Base-by-base conservation (phyloP, 257 asterid genomes). In the Jacaranda copaia region DNA sequence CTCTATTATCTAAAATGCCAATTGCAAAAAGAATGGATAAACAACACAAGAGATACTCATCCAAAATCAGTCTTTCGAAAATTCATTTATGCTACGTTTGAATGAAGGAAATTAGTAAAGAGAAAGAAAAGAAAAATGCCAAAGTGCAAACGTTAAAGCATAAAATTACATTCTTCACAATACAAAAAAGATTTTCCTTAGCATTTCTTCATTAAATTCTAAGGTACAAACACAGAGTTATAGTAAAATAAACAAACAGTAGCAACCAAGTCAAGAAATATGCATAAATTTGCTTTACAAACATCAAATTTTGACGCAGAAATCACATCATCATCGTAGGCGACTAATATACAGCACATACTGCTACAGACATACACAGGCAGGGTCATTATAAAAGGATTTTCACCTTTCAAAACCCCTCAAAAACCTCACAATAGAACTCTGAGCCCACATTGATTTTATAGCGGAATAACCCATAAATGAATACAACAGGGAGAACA, bases 1-100 rank as follows among this genome's bases (percentile, higher is more conserved):
- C 93, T 81, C 92, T 91, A 75, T 92, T 92, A 35, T 76, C 99
- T 89, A 77, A 79, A 80, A 80, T 52, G 76, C 49, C 77, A 75
- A 70, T 14, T n/a, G 69, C 36, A 68, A 57, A 46, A 35, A 35
- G 8, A 18, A 6, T 5, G 49, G 19, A 67, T 73, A 19, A 68
- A 70, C 20, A 76, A 61, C 19, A 48, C 0, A 78, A 61, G 18
- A 7, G 40, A 68, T 10, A 42, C 36, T 57, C 38, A 56, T 15
- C 12, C 8, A 10, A 14, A 56, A 68, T 42, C 64, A 48, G 12
- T 48, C 53, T 18, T 60, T 9, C 4, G 38, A 36, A 45, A 35
- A 18, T 56, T 53, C 57, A 62, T 78, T 65, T 3, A 13, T 51
- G 0, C 9, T 19, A 32, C 2, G 32, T 25, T 25, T 25, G 32